Evolutionary conservation across 2,329 filamentous ascomycete genomes (phyloP).

Genomic region (Arthrinium phaeospermum): DNA sequence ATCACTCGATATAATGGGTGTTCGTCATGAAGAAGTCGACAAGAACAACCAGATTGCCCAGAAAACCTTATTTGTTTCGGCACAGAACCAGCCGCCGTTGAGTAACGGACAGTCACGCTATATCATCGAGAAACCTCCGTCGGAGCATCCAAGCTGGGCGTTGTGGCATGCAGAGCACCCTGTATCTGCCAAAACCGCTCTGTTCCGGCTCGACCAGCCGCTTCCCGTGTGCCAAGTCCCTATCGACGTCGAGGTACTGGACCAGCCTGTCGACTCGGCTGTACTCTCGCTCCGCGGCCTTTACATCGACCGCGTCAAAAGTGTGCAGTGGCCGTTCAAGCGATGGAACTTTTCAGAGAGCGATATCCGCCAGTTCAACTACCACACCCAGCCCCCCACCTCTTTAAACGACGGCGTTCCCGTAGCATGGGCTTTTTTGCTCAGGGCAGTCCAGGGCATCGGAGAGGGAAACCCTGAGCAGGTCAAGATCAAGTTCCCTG

Average conservation of each 20-base stretch:
- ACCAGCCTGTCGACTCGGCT: slow-evolving; percentile 9
- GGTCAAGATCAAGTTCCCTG: neutral
- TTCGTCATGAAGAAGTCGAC: slow-evolving; percentile 18
- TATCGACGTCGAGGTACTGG: slow-evolving; percentile 1
- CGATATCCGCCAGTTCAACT: slow-evolving; percentile 22
- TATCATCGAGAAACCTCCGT: slow-evolving; percentile 1
- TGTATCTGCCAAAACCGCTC: slow-evolving; percentile 5
- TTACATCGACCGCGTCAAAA: slow-evolving; percentile 7
- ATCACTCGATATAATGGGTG: slow-evolving; percentile 18
- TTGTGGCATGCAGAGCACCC: slow-evolving; percentile 20
- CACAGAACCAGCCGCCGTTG: neutral
- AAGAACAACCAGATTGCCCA: slow-evolving; percentile 20
- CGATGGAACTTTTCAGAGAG: slow-evolving; percentile 17
- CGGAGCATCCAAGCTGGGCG: slow-evolving; percentile 17
- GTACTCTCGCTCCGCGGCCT: slow-evolving; percentile 6
- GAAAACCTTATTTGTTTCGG: slow-evolving; percentile 5
- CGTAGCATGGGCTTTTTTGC: slow-evolving; percentile 14
- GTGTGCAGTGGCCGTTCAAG: slow-evolving; percentile 21
- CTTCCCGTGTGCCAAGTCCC: slow-evolving; percentile 6
- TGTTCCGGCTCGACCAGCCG: slow-evolving; percentile 1
- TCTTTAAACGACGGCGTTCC: slow-evolving; percentile 10
- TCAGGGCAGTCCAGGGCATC: slow-evolving; percentile 11
- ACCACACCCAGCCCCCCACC: slow-evolving; percentile 8
- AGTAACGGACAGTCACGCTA: neutral
- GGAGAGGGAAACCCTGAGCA: slow-evolving; percentile 3